Percentiles rank a stretch among this genome's conserved stretches.
These are phyloP conservation scores for Calocybe gangraenosa DNA, from an alignment of 768 basidiomycete genomes.

Conservation along the genomic window DNA sequence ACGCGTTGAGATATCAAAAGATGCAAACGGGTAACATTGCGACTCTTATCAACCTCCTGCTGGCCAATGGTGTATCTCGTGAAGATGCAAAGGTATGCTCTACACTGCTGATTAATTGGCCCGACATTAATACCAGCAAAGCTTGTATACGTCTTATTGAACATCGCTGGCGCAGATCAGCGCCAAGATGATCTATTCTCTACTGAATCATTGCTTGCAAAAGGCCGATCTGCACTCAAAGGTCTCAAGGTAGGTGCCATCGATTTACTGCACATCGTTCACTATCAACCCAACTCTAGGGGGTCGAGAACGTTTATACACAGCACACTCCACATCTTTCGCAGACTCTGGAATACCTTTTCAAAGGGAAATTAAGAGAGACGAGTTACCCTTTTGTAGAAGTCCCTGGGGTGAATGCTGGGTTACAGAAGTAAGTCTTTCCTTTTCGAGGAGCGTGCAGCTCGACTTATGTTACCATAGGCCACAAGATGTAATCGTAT, in stretches of 20 bases:
- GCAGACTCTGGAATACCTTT: constrained; percentile 85
- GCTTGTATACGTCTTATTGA: constrained; percentile 92
- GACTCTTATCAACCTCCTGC: constrained; percentile 65
- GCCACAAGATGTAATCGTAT: constrained; percentile 94
- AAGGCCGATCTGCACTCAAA: constrained; percentile 92
- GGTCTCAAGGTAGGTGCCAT: constrained; percentile 79
- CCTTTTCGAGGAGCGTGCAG: neutral
- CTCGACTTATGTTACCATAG: constrained; percentile 33
- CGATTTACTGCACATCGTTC: neutral
- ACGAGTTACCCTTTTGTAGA: constrained; percentile 87
- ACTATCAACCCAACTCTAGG: constrained; percentile 41
- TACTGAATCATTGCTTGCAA: constrained; percentile 89
- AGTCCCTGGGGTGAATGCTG: constrained; percentile 57
- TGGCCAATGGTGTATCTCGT: constrained; percentile 69
- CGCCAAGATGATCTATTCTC: constrained; percentile 97
- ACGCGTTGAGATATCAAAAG: constrained; percentile 94
- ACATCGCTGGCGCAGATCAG: constrained; percentile 92
- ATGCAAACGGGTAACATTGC: constrained; percentile 78
- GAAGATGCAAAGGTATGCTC: constrained; percentile 69
- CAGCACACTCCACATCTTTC: constrained; percentile 93
- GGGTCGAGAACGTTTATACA: constrained; percentile 98
- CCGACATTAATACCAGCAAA: constrained; percentile 25
- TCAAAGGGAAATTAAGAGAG: constrained; percentile 84
- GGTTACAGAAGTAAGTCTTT: constrained; percentile 58
- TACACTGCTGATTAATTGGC: constrained; percentile 7